These are phyloP conservation scores for Dactylorhiza incarnata DNA, from an alignment of 106 monocot genomes.

Conservation along the genomic window DNA sequence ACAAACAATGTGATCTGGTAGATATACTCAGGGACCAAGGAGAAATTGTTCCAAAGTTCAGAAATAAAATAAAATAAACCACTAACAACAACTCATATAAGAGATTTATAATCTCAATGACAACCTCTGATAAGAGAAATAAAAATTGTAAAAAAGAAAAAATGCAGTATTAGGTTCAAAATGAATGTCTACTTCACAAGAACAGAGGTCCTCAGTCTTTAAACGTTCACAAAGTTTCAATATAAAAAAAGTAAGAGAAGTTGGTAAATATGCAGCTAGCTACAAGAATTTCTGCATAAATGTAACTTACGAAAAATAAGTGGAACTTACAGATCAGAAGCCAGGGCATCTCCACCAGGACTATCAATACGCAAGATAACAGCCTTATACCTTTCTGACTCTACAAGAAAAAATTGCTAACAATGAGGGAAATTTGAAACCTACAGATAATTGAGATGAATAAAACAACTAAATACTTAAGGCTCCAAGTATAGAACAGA, in stretches of 20 bases:
- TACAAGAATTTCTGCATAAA: neutral
- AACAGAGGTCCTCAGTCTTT: neutral
- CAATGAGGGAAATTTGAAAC: slow-evolving; percentile 1
- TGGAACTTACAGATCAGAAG: slow-evolving; percentile 90
- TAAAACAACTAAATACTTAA: slow-evolving; percentile 2
- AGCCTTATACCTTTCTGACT: slow-evolving; percentile 79
- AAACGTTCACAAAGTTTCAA: neutral
- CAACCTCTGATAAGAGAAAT: neutral
- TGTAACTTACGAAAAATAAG: neutral
- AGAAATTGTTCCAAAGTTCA: no score
- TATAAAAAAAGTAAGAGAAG: neutral
- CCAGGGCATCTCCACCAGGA: slow-evolving; percentile 96
- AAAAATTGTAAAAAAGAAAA: neutral
- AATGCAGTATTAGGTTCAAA: neutral
- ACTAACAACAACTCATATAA: neutral
- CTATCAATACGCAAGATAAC: slow-evolving; percentile 92
- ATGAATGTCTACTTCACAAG: neutral
- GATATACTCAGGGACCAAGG: neutral
- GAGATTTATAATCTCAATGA: neutral
- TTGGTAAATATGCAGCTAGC: neutral
- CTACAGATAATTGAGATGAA: neutral
- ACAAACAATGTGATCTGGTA: neutral
- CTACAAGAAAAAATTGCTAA: slow-evolving; percentile 31
- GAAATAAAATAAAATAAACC: no score
- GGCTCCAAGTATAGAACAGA: neutral